phyloP scores from a whole-genome alignment of 2,329 filamentous ascomycete species.

The Colletotrichum eleusines region DNA sequence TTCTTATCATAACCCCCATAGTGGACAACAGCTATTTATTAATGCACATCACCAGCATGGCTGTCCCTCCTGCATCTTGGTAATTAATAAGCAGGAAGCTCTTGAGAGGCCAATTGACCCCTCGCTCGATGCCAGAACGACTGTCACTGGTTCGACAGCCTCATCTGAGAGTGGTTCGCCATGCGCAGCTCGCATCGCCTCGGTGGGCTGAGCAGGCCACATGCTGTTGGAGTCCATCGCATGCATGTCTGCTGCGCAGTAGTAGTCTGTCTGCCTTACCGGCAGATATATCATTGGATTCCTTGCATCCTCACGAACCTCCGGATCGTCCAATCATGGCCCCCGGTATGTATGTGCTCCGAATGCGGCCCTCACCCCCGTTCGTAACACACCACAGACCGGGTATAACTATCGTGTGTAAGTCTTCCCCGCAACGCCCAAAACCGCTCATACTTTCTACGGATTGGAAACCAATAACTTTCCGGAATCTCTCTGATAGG shows the following conservation, averaged over 20 bases:
- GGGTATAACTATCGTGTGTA: neutral
- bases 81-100: neutral
- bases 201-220: neutral
- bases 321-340: neutral
- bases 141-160: slow-evolving; percentile 1
- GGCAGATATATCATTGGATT: no score
- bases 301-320: neutral
- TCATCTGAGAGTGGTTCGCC: neutral
- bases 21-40: neutral
- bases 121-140: neutral
- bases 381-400: no score
- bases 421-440: neutral
- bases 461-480: neutral
- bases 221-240: neutral
- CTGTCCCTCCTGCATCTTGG: neutral
- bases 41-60: neutral
- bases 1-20: neutral
- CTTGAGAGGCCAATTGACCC: neutral
- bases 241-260: neutral
- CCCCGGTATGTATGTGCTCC: neutral
- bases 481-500: fast-evolving
- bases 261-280: no score
- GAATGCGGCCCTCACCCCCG: no score
- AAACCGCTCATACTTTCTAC: neutral
- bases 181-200: slow-evolving; percentile 2